phyloP scores from a whole-genome alignment of 495 filamentous ascomycete genomes.

The Penicillium cinerascens region DNA sequence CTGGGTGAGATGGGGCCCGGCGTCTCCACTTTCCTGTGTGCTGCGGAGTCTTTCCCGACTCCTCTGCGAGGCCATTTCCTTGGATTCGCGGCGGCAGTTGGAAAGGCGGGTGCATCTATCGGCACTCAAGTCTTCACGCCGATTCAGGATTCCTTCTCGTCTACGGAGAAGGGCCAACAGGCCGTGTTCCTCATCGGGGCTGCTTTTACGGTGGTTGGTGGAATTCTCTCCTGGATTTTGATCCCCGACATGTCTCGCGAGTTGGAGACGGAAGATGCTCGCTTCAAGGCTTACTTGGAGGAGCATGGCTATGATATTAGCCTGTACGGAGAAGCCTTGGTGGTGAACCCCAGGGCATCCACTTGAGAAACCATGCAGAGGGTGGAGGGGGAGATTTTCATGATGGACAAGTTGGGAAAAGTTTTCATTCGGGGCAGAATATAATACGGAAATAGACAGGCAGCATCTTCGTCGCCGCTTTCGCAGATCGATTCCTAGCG shows the following conservation, averaged over 20 bases:
- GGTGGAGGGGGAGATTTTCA: not conserved
- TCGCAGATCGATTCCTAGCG: too few species aligned
- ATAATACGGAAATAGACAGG: too few species aligned
- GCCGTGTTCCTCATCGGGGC: conserved; percentile 46
- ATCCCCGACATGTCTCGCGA: conserved; percentile 44
- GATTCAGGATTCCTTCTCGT: conserved; percentile 37
- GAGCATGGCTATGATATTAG: conserved; percentile 38
- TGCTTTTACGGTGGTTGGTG: conserved; percentile 40
- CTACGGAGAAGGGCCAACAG: conserved; percentile 39
- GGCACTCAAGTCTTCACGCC: conserved; percentile 46
- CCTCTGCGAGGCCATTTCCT: conserved; percentile 48
- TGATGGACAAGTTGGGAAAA: too few species aligned
- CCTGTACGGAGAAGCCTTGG: conserved; percentile 22
- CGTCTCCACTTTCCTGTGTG: conserved; percentile 42
- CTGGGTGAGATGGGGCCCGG: conserved; percentile 50
- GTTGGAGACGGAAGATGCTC: conserved; percentile 44
- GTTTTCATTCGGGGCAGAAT: too few species aligned
- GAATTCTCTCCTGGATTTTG: conserved; percentile 40
- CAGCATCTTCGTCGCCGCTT: too few species aligned
- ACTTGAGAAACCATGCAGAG: not conserved
- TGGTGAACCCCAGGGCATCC: conserved; percentile 4
- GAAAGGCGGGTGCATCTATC: conserved; percentile 49
- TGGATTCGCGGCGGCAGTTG: conserved; percentile 45
- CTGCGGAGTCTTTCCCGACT: conserved; percentile 49
- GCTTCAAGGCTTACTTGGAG: conserved; percentile 42